Evolutionary conservation across 257 asterid genomes (phyloP).

Genomic region (Solanum sitiens): DNA sequence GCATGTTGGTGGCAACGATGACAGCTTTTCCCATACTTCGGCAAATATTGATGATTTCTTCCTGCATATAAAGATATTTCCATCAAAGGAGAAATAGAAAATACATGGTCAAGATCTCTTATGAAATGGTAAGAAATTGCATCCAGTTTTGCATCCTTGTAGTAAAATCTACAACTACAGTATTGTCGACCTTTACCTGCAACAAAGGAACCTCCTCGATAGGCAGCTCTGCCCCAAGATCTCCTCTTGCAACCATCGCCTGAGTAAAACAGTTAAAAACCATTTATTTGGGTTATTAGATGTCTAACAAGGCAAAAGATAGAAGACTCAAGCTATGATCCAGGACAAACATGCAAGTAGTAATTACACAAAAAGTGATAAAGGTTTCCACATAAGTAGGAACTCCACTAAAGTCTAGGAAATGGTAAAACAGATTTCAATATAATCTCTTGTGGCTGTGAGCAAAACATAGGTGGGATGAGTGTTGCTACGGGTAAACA

Average conservation of each 20-base stretch:
- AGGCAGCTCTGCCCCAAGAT: constrained; percentile 96
- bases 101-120: neutral
- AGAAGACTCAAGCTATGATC: neutral
- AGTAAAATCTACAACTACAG: neutral
- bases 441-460: neutral
- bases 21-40: constrained; percentile 99
- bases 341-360: neutral
- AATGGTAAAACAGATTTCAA: neutral
- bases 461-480: neutral
- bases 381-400: neutral
- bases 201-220: constrained; percentile 92
- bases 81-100: neutral
- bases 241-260: constrained; percentile 99
- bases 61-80: constrained; percentile 31
- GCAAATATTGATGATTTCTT: constrained; percentile 79
- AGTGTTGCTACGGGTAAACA: neutral
- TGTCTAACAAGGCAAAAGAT: neutral
- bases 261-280: constrained; percentile 11
- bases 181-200: constrained; percentile 46
- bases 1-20: constrained; percentile 98
- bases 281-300: constrained; percentile 1
- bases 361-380: neutral
- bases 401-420: neutral
- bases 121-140: neutral
- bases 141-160: neutral